Percentiles rank a stretch among this genome's conserved stretches.
Evolutionary conservation across 129 eudicot species (phyloP).

Genomic region (Logfia minima): DNA sequence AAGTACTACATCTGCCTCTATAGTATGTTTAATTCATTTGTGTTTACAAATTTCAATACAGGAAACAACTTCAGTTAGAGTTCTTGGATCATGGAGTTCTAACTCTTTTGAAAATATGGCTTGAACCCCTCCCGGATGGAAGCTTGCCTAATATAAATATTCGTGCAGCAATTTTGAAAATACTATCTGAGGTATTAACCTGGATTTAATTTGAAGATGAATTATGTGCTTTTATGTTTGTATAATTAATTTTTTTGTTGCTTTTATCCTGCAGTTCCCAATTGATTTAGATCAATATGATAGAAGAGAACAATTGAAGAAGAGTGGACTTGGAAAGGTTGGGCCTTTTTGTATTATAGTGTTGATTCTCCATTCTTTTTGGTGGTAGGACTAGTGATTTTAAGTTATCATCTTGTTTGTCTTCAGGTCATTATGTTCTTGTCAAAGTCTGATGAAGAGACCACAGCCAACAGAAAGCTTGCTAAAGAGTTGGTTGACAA

Average conservation of each 20-base stretch:
- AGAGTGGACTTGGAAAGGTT: slow-evolving; percentile 94
- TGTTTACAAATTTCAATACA: slow-evolving; percentile 30
- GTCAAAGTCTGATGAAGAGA: slow-evolving; percentile 96
- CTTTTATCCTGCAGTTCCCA: slow-evolving; percentile 56
- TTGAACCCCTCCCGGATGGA: slow-evolving; percentile 99
- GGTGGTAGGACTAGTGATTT: background rate
- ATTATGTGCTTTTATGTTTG: slow-evolving; percentile 21
- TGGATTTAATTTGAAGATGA: background rate
- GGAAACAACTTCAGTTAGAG: slow-evolving; percentile 94
- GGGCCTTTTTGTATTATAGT: background rate
- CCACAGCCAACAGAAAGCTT: slow-evolving; percentile 81
- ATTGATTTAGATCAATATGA: slow-evolving; percentile 86
- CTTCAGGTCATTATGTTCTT: slow-evolving; percentile 90
- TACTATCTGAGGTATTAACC: slow-evolving; percentile 72
- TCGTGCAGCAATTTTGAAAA: slow-evolving; percentile 82
- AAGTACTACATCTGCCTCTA: background rate
- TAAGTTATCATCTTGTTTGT: slow-evolving; percentile 11
- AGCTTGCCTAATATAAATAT: slow-evolving; percentile 95
- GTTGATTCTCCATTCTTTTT: slow-evolving; percentile 10
- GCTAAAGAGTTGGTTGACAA: slow-evolving; percentile 96
- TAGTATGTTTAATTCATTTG: background rate
- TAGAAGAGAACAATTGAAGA: slow-evolving; percentile 78
- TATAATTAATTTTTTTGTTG: slow-evolving; percentile 3
- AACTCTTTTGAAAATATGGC: slow-evolving; percentile 86
- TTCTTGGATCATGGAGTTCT: slow-evolving; percentile 93